These are phyloP conservation scores for Nigrospora osmanthi DNA, from an alignment of 2,329 filamentous ascomycete species.

Conservation along the genomic window DNA sequence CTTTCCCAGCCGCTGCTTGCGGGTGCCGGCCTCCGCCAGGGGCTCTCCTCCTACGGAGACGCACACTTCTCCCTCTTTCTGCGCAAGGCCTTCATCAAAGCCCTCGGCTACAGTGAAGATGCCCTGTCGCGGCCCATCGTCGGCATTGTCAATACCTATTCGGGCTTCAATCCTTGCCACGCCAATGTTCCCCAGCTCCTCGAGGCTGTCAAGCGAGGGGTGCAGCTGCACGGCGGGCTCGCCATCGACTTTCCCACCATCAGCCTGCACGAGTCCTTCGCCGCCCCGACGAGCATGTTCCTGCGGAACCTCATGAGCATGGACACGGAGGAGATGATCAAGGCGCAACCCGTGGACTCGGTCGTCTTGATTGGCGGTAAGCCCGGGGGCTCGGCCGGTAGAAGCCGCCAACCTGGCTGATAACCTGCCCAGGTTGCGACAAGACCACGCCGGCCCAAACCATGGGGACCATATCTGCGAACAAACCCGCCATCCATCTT, in stretches of 20 bases:
- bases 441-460: slow-evolving; percentile 68
- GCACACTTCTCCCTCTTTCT: slow-evolving; percentile 69
- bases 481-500: slow-evolving; percentile 62
- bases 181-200: slow-evolving; percentile 65
- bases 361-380: slow-evolving; percentile 59
- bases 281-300: slow-evolving; percentile 67
- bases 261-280: slow-evolving; percentile 62
- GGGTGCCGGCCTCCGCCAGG: slow-evolving; percentile 50
- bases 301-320: slow-evolving; percentile 69
- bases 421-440: slow-evolving; percentile 49
- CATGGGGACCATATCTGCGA: slow-evolving; percentile 69
- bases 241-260: slow-evolving; percentile 70
- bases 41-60: slow-evolving; percentile 63
- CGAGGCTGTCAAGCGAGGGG: slow-evolving; percentile 61
- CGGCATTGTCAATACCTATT: slow-evolving; percentile 69
- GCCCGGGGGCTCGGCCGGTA: slow-evolving; percentile 8
- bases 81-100: slow-evolving; percentile 71
- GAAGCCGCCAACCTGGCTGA: background rate
- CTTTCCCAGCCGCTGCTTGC: slow-evolving; percentile 42
- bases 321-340: slow-evolving; percentile 74
- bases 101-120: slow-evolving; percentile 65
- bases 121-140: slow-evolving; percentile 63
- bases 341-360: slow-evolving; percentile 62
- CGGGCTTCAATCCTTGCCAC: slow-evolving; percentile 68
- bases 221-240: slow-evolving; percentile 59